A percentile compares a stretch with the other conserved stretches of the same genome.
Evolutionary conservation across 768 basidiomycete genomes (phyloP).

Genomic region (Phylloporus sp.): DNA sequence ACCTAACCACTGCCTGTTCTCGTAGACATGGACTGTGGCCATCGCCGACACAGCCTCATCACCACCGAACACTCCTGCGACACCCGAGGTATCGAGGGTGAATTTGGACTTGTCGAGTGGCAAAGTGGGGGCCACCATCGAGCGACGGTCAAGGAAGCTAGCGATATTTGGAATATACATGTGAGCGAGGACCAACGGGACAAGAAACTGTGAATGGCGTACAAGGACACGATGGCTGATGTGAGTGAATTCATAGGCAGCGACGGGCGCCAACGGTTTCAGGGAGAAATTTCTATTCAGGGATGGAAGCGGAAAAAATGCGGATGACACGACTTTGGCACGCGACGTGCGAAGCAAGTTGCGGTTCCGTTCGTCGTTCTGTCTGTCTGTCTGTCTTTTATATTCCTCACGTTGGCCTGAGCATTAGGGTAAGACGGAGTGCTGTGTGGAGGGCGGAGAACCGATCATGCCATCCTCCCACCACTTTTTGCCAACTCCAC

Average conservation of each 20-base stretch:
- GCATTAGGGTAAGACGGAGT: no score
- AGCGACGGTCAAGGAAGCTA: constrained; percentile 13
- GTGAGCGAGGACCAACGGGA: constrained; percentile 2
- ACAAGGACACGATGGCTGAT: constrained; percentile 4
- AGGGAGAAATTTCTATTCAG: constrained; percentile 3
- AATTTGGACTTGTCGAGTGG: constrained; percentile 20
- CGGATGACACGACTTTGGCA: background rate
- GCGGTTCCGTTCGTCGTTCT: background rate
- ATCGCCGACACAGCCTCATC: constrained; percentile 38
- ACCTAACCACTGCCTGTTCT: constrained; percentile 32
- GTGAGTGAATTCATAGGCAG: background rate
- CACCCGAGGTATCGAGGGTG: constrained; percentile 30
- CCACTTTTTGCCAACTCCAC: no score
- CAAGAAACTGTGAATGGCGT: background rate
- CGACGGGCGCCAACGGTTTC: background rate
- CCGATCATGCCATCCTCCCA: no score
- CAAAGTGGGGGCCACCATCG: constrained; percentile 9
- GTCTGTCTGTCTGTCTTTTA: background rate
- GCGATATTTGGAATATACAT: constrained; percentile 22
- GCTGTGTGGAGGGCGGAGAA: no score
- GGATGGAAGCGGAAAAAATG: background rate
- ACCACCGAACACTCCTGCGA: constrained; percentile 37
- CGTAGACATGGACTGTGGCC: constrained; percentile 35
- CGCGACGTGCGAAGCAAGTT: background rate
- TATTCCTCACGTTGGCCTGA: background rate